Percentiles rank a stretch among this genome's conserved stretches.
Evolutionary conservation across 2,329 filamentous ascomycete species (phyloP).

Genomic region (Paecilomyces niveus): DNA sequence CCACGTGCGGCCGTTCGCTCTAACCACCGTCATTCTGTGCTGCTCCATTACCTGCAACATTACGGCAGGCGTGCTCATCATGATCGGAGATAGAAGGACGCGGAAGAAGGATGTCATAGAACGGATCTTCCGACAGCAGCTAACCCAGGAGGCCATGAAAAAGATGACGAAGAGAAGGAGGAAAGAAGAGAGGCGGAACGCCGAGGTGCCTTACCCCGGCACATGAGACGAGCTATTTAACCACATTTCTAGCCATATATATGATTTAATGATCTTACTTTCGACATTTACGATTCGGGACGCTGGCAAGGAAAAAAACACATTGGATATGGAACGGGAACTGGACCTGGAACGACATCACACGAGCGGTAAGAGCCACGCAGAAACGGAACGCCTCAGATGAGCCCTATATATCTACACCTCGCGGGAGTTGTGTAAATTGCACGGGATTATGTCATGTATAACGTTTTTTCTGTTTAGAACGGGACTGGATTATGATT

Average conservation of each 20-base stretch:
- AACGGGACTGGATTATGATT: too few species aligned
- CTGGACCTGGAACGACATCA: not conserved
- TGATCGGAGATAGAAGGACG: conserved; percentile 66
- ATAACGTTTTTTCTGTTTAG: too few species aligned
- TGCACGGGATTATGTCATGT: too few species aligned
- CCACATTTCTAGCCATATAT: not conserved
- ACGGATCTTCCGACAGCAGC: conserved; percentile 65
- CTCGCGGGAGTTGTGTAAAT: too few species aligned
- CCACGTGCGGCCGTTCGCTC: conserved; percentile 58
- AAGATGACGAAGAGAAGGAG: conserved; percentile 46
- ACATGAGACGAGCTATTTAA: conserved; percentile 6
- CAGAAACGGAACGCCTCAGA: too few species aligned
- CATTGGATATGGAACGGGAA: not conserved
- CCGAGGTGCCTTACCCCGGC: conserved; percentile 11
- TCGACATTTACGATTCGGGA: not conserved
- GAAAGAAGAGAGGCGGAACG: conserved; percentile 27
- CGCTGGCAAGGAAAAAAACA: not conserved
- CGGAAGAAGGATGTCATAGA: conserved; percentile 82
- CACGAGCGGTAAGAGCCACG: not conserved
- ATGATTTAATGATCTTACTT: not conserved
- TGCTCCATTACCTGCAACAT: conserved; percentile 74
- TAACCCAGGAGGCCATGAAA: conserved; percentile 60
- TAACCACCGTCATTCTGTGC: conserved; percentile 75
- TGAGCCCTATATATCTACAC: too few species aligned
- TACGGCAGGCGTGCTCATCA: conserved; percentile 67